These are phyloP conservation scores for Pleomassaria siparia DNA, from an alignment of 2,329 filamentous ascomycete genomes.

Conservation along the genomic window DNA sequence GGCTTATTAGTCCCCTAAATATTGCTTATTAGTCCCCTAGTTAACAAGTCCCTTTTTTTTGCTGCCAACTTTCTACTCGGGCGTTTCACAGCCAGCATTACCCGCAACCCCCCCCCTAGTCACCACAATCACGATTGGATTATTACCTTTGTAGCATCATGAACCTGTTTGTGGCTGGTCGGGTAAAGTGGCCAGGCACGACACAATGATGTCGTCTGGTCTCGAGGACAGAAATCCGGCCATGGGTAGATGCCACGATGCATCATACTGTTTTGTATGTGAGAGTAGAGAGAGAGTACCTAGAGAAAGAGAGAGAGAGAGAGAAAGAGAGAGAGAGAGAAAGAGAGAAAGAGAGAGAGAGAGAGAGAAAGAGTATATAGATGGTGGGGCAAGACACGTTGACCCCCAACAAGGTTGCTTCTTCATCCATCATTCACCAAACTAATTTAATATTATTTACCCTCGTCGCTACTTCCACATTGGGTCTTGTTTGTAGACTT, in stretches of 20 bases:
- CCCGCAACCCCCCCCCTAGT: slow-evolving; percentile 7
- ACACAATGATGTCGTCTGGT: slow-evolving; percentile 17
- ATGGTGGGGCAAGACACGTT: not conserved
- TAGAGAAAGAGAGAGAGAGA: no score
- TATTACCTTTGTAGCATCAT: not conserved
- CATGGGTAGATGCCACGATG: slow-evolving; percentile 15
- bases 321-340: no score
- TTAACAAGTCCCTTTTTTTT: slow-evolving; percentile 13
- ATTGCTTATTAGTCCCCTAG: no score
- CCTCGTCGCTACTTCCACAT: not conserved
- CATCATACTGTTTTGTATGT: no score
- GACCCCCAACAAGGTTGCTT: no score
- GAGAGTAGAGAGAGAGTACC: no score
- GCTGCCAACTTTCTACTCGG: slow-evolving; percentile 6
- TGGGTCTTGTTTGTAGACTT: not conserved
- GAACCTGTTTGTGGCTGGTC: slow-evolving; percentile 34
- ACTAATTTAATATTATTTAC: not conserved
- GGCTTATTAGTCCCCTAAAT: slow-evolving; percentile 3
- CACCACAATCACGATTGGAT: slow-evolving; percentile 16
- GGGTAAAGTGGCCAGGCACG: slow-evolving; percentile 2
- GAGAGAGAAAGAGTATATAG: slow-evolving; percentile 1
- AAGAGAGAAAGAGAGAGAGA: no score
- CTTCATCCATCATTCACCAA: no score
- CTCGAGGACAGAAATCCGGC: slow-evolving; percentile 8
- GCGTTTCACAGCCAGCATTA: slow-evolving; percentile 12